A percentile compares a stretch with the other conserved stretches of the same genome.
Conservation (phyloP, 352 stramenopile genomes). For the Aphanomyces astaci region DNA sequence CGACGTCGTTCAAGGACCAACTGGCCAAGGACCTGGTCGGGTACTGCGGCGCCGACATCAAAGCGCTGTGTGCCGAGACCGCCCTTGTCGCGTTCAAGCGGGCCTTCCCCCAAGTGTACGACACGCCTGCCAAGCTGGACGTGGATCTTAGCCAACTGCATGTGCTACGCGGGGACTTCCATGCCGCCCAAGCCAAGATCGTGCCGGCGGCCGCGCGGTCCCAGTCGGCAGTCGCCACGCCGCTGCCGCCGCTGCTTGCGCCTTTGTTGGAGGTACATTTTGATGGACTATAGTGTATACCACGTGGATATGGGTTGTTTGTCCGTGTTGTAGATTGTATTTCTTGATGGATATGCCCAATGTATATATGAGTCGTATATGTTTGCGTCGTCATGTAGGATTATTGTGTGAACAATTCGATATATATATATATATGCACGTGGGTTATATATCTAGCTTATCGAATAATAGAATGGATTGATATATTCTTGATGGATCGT, state of each 20-base stretch:
- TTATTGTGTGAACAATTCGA: too few species aligned
- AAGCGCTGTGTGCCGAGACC: constrained; percentile 84
- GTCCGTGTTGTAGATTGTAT: too few species aligned
- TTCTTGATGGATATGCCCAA: too few species aligned
- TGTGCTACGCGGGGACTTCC: constrained; percentile 64
- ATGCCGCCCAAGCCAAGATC: constrained; percentile 68
- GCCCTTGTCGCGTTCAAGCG: constrained; percentile 82
- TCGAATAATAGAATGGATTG: too few species aligned
- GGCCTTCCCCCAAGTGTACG: constrained; percentile 83
- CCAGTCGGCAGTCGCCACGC: constrained; percentile 60
- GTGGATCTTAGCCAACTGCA: constrained; percentile 66
- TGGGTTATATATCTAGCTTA: too few species aligned
- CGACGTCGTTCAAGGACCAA: constrained; percentile 50
- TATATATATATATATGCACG: too few species aligned
- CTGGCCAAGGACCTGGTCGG: constrained; percentile 78
- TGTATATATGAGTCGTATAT: too few species aligned
- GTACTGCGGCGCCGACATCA: constrained; percentile 89
- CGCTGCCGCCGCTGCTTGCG: constrained; percentile 49
- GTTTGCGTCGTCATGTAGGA: too few species aligned
- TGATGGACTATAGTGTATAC: too few species aligned
- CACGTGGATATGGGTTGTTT: too few species aligned
- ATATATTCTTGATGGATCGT: too few species aligned
- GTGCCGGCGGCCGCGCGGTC: constrained; percentile 66
- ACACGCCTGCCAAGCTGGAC: constrained; percentile 62
- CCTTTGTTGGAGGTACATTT: constrained; percentile 32